phyloP scores from a whole-genome alignment of 495 filamentous ascomycete species.

The Parathielavia hyrcaniae region DNA sequence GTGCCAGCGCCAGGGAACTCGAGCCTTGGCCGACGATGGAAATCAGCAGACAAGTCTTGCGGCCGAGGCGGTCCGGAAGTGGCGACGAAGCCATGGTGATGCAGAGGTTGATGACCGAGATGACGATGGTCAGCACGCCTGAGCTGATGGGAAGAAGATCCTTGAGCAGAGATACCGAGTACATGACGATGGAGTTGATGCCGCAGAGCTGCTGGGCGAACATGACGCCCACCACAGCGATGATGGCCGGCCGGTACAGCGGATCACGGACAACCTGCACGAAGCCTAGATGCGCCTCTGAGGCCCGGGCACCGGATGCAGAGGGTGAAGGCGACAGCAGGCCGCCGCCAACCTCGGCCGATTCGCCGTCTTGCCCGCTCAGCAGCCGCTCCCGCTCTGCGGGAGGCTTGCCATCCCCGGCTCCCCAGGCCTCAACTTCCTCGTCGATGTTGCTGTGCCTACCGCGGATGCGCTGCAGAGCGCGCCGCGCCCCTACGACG shows the following conservation, averaged over 20 bases:
- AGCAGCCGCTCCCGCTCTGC: constrained; percentile 48
- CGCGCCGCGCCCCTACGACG: constrained; percentile 52
- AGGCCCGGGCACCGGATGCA: constrained; percentile 30
- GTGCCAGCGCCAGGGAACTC: constrained; percentile 64
- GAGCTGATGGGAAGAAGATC: constrained; percentile 70
- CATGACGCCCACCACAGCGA: constrained; percentile 88
- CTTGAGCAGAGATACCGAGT: constrained; percentile 81
- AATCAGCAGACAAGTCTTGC: constrained; percentile 72
- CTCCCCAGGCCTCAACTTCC: constrained; percentile 62
- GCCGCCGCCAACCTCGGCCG: constrained; percentile 39
- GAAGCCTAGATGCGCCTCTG: constrained; percentile 55
- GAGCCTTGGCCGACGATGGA: constrained; percentile 79
- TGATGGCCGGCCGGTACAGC: constrained; percentile 64
- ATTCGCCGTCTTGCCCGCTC: constrained; percentile 18
- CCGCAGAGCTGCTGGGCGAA: constrained; percentile 84
- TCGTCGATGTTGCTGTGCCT: constrained; percentile 60
- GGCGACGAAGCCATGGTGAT: constrained; percentile 75
- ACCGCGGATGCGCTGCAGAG: constrained; percentile 70
- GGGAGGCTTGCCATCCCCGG: constrained; percentile 31
- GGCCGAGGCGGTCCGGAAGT: constrained; percentile 76
- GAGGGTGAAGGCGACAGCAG: constrained; percentile 30
- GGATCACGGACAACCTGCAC: constrained; percentile 57
- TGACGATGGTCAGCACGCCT: constrained; percentile 71
- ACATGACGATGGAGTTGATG: constrained; percentile 97
- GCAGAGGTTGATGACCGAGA: constrained; percentile 79